A percentile compares a stretch with the other conserved stretches of the same genome.
Conservation (phyloP, 2,329 filamentous ascomycete species). For the Catunica adiposa region DNA sequence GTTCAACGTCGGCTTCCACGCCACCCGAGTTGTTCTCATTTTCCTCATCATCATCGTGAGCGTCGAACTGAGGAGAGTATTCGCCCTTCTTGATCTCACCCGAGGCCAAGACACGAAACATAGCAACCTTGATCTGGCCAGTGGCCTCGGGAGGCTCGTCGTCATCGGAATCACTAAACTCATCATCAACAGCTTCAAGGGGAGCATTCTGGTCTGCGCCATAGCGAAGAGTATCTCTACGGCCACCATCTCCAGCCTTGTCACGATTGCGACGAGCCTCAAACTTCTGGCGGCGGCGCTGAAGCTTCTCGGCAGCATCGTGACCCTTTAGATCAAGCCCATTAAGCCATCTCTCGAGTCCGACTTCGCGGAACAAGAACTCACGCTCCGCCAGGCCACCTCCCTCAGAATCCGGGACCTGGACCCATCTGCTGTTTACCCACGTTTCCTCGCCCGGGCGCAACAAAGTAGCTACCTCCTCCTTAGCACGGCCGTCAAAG, state of each 20-base stretch:
- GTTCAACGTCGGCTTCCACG: slow-evolving; percentile 66
- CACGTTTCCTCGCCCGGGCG: slow-evolving; percentile 92
- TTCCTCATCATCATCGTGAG: slow-evolving; percentile 74
- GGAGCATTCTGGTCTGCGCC: slow-evolving; percentile 60
- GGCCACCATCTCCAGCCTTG: slow-evolving; percentile 19
- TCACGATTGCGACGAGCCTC: slow-evolving; percentile 50
- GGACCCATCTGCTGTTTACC: slow-evolving; percentile 98
- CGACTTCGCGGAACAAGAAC: slow-evolving; percentile 93
- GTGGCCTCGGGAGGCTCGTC: slow-evolving; percentile 87
- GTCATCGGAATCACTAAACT: slow-evolving; percentile 63
- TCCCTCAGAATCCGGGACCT: slow-evolving; percentile 76
- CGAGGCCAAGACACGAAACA: slow-evolving; percentile 87
- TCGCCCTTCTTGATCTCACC: slow-evolving; percentile 97
- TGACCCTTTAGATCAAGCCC: slow-evolving; percentile 88
- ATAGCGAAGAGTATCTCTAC: slow-evolving; percentile 55
- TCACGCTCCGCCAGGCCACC: slow-evolving; percentile 91
- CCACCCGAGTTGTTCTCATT: slow-evolving; percentile 19
- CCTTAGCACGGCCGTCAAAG: slow-evolving; percentile 87
- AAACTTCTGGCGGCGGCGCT: slow-evolving; percentile 71
- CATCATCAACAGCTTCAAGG: slow-evolving; percentile 50
- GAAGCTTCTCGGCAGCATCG: slow-evolving; percentile 75
- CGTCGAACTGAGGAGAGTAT: slow-evolving; percentile 94
- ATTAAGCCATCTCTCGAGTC: slow-evolving; percentile 89
- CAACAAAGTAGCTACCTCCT: slow-evolving; percentile 88
- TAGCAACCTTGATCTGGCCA: slow-evolving; percentile 93